Percentiles rank a stretch among this genome's conserved stretches.
Evolutionary conservation across 352 stramenopile genomes (phyloP).

Genomic region (Blastocystis sp.): DNA sequence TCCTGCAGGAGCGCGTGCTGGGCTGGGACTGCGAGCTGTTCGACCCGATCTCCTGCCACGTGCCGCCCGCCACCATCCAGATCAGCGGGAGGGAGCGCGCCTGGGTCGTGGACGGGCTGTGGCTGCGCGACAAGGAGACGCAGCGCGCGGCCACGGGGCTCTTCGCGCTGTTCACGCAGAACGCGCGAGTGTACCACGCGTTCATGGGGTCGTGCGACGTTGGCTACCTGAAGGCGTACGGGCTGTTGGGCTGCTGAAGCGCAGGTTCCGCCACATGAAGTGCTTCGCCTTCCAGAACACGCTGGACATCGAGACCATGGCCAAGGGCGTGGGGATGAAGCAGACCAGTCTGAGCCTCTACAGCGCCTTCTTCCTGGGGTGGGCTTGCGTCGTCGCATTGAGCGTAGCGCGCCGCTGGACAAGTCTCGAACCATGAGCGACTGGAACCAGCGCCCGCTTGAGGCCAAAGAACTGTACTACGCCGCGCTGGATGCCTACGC

Average conservation of each 20-base stretch:
- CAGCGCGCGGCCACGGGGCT: background rate
- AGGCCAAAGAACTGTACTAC: background rate
- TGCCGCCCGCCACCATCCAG: constrained; percentile 12
- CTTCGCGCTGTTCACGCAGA: background rate
- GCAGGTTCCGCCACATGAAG: background rate
- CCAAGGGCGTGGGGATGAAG: background rate
- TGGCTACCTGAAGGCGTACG: background rate
- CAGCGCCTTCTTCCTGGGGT: too few species aligned
- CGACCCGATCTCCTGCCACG: background rate
- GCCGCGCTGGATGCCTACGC: constrained; percentile 43
- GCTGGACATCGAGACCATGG: background rate
- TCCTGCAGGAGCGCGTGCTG: too few species aligned
- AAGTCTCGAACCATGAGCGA: constrained; percentile 3
- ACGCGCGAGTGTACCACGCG: background rate
- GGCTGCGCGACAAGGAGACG: background rate
- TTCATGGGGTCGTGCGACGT: constrained; percentile 14
- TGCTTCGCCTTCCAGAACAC: background rate
- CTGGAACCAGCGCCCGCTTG: constrained; percentile 11
- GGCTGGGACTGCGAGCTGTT: constrained; percentile 45
- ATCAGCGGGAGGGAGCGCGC: background rate
- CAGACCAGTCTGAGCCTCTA: too few species aligned
- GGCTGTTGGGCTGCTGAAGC: background rate
- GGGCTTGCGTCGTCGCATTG: background rate
- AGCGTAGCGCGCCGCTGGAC: constrained; percentile 2
- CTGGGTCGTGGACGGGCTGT: constrained; percentile 50